phyloP scores from a whole-genome alignment of 2,329 filamentous ascomycete genomes.

The Ophiostoma populinum region DNA sequence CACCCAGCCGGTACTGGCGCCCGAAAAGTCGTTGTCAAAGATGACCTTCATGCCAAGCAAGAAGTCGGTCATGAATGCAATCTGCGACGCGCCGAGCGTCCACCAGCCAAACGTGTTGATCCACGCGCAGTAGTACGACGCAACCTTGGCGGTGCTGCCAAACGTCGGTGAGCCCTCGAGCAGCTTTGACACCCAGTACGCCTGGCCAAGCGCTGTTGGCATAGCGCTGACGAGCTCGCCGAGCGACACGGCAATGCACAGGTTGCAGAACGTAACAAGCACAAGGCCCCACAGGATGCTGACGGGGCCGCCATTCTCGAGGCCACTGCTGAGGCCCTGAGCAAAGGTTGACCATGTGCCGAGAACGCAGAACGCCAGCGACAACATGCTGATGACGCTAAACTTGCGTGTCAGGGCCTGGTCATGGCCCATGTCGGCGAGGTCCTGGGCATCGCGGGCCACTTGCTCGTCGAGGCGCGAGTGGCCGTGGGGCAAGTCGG shows the following conservation, averaged over 20 bases:
- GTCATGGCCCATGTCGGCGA: conserved; percentile 9
- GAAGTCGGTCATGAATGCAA: conserved; percentile 10
- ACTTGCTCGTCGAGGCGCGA: conserved; percentile 7
- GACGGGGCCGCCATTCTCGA: conserved; percentile 51
- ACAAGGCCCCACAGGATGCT: conserved; percentile 62
- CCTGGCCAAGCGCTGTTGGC: conserved; percentile 43
- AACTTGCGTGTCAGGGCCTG: conserved; percentile 11
- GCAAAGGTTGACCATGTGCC: conserved; percentile 12
- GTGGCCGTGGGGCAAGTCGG: conserved; percentile 4
- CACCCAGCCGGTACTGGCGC: conserved; percentile 8
- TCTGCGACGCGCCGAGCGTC: conserved; percentile 10
- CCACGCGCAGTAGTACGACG: conserved; percentile 10
- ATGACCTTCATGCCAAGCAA: conserved; percentile 10
- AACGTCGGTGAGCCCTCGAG: conserved; percentile 11
- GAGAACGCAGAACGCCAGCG: conserved; percentile 11
- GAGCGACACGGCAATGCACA: conserved; percentile 48
- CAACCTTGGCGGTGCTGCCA: conserved; percentile 18
- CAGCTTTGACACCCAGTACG: conserved; percentile 36
- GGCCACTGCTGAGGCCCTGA: conserved; percentile 23
- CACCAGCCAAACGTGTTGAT: conserved; percentile 12
- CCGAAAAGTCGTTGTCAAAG: conserved; percentile 8
- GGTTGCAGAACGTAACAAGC: conserved; percentile 47
- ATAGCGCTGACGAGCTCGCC: conserved; percentile 40
- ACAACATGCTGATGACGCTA: conserved; percentile 9
- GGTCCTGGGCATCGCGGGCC: conserved; percentile 8